Evolutionary conservation across 192 early-diverging fungal genomes (phyloP).

Genomic region (Spizellomyces sp.): DNA sequence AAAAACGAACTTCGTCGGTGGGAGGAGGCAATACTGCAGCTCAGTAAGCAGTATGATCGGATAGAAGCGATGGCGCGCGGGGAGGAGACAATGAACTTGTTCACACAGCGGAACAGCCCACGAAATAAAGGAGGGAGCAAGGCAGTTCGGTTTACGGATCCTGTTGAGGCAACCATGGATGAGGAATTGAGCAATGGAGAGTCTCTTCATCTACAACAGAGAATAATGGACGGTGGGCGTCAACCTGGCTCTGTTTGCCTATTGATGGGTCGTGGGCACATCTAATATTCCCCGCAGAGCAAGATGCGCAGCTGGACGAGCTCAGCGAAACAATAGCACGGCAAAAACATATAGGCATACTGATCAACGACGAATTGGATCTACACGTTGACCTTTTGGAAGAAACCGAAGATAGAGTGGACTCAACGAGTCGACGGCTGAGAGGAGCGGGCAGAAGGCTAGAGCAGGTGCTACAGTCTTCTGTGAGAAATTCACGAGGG

Average conservation of each 20-base stretch:
- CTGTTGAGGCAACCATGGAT: constrained; percentile 25
- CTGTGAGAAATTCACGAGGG: constrained; percentile 12
- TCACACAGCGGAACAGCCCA: constrained; percentile 6
- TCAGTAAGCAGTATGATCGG: constrained; percentile 63
- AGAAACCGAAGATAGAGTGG: constrained; percentile 69
- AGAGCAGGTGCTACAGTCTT: constrained; percentile 45
- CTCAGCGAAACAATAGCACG: constrained; percentile 61
- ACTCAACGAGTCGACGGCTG: constrained; percentile 52
- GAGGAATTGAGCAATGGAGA: constrained; percentile 46
- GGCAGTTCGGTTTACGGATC: constrained; percentile 9
- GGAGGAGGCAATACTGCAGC: constrained; percentile 67
- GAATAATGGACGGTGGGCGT: constrained; percentile 62
- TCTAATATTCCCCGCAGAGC: constrained; percentile 50
- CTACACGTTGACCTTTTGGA: constrained; percentile 70
- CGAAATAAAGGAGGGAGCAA: constrained; percentile 7
- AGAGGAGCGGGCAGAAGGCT: constrained; percentile 52
- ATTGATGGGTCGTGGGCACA: background rate
- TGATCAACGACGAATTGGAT: constrained; percentile 76
- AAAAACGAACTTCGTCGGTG: constrained; percentile 53
- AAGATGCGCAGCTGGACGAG: constrained; percentile 75
- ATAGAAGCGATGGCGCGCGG: constrained; percentile 23
- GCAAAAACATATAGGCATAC: constrained; percentile 69
- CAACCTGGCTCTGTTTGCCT: background rate
- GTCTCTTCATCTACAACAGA: constrained; percentile 62
- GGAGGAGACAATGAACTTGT: constrained; percentile 10